A percentile compares a stretch with the other conserved stretches of the same genome.
These are phyloP conservation scores for Auriscalpium orientale DNA, from an alignment of 768 basidiomycete species.

Conservation along the genomic window DNA sequence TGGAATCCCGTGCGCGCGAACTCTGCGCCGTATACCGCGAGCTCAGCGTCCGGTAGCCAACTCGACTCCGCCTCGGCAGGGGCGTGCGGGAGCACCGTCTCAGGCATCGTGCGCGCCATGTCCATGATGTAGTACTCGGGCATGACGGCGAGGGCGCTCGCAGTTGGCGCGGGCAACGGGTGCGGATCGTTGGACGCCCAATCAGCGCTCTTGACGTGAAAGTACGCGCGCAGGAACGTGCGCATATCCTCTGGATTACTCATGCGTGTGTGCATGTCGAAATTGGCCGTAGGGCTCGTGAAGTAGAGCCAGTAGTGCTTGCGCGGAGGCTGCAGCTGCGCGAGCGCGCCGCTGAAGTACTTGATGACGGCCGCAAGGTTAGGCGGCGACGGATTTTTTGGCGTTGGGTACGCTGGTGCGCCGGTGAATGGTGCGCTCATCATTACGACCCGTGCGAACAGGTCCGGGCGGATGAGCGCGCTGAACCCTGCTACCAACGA, in stretches of 20 bases:
- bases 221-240: conserved; percentile 45
- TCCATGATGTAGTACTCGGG: conserved; percentile 62
- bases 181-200: conserved; percentile 36
- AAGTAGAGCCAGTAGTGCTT: conserved; percentile 54
- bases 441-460: conserved; percentile 48
- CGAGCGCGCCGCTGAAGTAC: conserved; percentile 22
- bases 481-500: conserved; percentile 45
- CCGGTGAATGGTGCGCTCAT: conserved; percentile 56
- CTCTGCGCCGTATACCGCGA: conserved; percentile 40
- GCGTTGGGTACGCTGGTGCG: conserved; percentile 25
- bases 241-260: conserved; percentile 35
- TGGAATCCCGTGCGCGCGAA: conserved; percentile 52
- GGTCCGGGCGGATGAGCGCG: conserved; percentile 45
- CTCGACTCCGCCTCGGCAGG: conserved; percentile 25
- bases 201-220: conserved; percentile 52
- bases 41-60: conserved; percentile 46
- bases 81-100: conserved; percentile 30
- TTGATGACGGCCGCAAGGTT: conserved; percentile 7
- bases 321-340: conserved; percentile 38
- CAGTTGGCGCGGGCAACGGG: conserved; percentile 27
- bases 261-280: conserved; percentile 30
- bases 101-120: conserved; percentile 43
- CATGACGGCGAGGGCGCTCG: conserved; percentile 31
- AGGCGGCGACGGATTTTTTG: not conserved
- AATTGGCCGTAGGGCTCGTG: conserved; percentile 37